Percentiles rank a stretch among this genome's conserved stretches.
phyloP scores from a whole-genome alignment of 331 rosid species.

The Pyracantha coccinea region DNA sequence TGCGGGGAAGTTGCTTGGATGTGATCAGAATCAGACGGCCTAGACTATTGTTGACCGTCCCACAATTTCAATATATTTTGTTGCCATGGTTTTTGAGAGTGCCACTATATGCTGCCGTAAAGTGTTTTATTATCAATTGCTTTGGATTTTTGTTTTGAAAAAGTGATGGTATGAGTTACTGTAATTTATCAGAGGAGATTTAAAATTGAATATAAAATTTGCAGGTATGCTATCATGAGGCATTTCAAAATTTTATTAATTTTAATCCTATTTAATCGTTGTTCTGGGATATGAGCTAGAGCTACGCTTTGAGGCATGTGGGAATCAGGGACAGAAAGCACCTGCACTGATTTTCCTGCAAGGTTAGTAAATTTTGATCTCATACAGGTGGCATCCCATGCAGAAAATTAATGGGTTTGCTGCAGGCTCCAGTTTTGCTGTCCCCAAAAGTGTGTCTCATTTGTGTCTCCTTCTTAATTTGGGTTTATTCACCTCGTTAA shows the following conservation, averaged over 20 bases:
- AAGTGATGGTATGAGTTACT: too few species aligned
- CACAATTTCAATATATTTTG: too few species aligned
- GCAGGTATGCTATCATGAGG: neutral
- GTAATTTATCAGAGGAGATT: too few species aligned
- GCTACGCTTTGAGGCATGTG: constrained; percentile 28
- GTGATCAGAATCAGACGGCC: neutral
- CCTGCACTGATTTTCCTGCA: constrained; percentile 21
- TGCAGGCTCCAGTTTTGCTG: too few species aligned
- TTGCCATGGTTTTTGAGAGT: too few species aligned
- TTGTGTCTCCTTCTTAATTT: too few species aligned
- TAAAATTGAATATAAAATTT: too few species aligned
- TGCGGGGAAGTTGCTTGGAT: constrained; percentile 7
- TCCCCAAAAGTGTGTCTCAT: too few species aligned
- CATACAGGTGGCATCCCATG: constrained; percentile 30
- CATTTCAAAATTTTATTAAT: neutral
- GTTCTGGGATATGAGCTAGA: constrained; percentile 22
- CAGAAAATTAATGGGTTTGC: neutral
- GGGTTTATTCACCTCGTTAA: too few species aligned
- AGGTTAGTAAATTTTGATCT: constrained; percentile 23
- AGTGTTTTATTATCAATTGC: neutral
- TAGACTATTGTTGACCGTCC: neutral
- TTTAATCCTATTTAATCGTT: neutral
- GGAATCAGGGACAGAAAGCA: constrained; percentile 7
- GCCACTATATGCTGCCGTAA: neutral
- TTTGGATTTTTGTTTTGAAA: too few species aligned